Base-by-base conservation (phyloP, 768 basidiomycete species). In the Collybia sordida region DNA sequence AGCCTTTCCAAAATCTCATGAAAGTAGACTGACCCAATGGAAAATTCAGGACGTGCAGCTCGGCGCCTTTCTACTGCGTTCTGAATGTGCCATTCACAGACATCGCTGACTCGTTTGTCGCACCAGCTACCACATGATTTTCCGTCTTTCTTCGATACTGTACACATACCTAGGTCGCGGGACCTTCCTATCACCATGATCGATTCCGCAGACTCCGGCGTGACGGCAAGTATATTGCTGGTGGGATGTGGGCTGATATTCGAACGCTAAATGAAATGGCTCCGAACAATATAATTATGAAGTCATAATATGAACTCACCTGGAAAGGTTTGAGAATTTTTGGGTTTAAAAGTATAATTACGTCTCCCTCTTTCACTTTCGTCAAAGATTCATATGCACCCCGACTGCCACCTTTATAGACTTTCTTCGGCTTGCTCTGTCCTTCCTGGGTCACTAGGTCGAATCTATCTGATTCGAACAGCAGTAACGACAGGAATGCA, bases 31-130 rank as follows among this genome's bases (percentile, higher is more conserved):
- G 52, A 95, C 93, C 90, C 89, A 6, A 73, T 71, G 15, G 90
- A 79, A 59, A 98, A 97, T 67, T 99, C 97, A 1, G 96, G 79
- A 41, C 96, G 79, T 0, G 80, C 81, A 0, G 88, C 86, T 7
- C 93, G 77, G 14, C 79, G 75, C 18, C 83, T 72, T 65, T 91
- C 78, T 3, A 98, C 82, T 0, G 94, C 90, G 19, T 78, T 77
- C 53, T 92, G 86, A 35, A 98, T 66, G 69, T 99, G 97, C 67
- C 82, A 99, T 37, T 98, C 95, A 66, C 97, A 99, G 3, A 90
- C 85, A 17, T 90, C 86, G 64, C 83, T 79, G 59, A 89, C 78
- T 23, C 93, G 85, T 56, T 86, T 92, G 69, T 99, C 96, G 43
- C 85, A 91, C 96, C 96, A 98, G 47, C 83, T 79, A 7, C 84